These are phyloP conservation scores for Limnomonas spitsbergensis DNA, from an alignment of 139 green algal species.

Conservation along the genomic window DNA sequence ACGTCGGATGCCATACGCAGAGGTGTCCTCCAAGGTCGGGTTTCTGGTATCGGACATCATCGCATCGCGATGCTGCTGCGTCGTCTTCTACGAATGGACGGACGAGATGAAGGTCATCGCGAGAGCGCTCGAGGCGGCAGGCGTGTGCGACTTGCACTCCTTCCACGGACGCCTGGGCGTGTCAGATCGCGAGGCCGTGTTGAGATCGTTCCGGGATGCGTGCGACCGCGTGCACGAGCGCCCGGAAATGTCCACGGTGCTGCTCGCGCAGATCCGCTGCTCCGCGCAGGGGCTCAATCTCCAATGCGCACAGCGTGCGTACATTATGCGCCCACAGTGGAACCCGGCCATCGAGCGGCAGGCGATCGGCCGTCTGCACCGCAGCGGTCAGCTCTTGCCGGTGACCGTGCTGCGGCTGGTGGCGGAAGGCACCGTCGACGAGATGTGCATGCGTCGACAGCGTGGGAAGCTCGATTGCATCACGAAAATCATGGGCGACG, in stretches of 20 bases:
- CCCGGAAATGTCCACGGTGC: not conserved
- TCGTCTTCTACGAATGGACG: slow-evolving; percentile 4
- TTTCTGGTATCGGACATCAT: not conserved
- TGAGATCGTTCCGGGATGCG: not conserved
- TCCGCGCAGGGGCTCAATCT: not conserved
- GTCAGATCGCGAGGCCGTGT: not conserved
- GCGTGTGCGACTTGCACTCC: not conserved
- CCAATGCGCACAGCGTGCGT: not conserved
- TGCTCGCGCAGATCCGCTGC: not conserved
- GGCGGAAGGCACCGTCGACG: slow-evolving; percentile 59
- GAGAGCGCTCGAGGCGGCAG: not conserved
- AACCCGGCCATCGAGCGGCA: slow-evolving; percentile 29
- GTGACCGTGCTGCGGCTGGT: slow-evolving; percentile 67
- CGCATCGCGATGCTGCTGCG: too few species aligned
- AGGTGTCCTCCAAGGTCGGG: not conserved
- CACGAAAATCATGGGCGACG: not conserved
- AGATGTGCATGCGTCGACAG: slow-evolving; percentile 16
- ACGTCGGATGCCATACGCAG: too few species aligned
- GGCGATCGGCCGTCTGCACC: slow-evolving; percentile 72
- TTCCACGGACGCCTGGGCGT: not conserved
- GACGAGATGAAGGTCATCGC: slow-evolving; percentile 2
- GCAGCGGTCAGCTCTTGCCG: slow-evolving; percentile 66
- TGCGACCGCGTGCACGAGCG: not conserved
- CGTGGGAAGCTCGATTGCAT: not conserved
- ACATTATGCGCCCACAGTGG: slow-evolving; percentile 8